Conservation (phyloP, 2,329 filamentous ascomycete species). For the Septoria linicola region DNA sequence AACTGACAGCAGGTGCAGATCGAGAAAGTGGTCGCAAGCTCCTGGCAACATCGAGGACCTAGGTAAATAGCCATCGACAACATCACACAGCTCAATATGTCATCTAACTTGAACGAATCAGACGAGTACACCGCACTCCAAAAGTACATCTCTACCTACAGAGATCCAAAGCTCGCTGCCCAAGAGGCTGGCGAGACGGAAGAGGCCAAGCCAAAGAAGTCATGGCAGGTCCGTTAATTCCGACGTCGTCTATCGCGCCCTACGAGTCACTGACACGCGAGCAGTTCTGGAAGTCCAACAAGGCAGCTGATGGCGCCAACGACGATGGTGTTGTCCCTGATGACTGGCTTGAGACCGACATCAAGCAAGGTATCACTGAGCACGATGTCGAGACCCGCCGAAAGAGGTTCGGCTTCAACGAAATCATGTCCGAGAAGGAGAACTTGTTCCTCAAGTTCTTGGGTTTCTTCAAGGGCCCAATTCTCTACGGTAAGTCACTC, state of each 20-base stretch:
- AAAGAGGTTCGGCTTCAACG: slow-evolving; percentile 68
- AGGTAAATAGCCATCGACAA: slow-evolving; percentile 25
- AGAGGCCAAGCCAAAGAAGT: slow-evolving; percentile 53
- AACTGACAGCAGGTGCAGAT: slow-evolving; percentile 30
- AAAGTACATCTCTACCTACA: slow-evolving; percentile 67
- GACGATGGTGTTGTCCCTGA: slow-evolving; percentile 53
- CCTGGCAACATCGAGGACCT: slow-evolving; percentile 46
- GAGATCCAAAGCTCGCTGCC: slow-evolving; percentile 55
- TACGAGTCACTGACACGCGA: slow-evolving; percentile 20
- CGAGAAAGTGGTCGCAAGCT: slow-evolving; percentile 42
- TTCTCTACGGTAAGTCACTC: slow-evolving; percentile 67
- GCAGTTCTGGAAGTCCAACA: slow-evolving; percentile 54
- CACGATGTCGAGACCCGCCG: slow-evolving; percentile 63
- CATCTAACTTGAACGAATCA: slow-evolving; percentile 30
- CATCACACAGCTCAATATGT: neutral
- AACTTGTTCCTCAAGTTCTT: slow-evolving; percentile 74
- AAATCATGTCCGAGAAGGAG: slow-evolving; percentile 71
- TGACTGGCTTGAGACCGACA: slow-evolving; percentile 69
- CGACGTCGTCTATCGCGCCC: neutral
- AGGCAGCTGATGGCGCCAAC: slow-evolving; percentile 35
- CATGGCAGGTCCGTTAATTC: slow-evolving; percentile 48
- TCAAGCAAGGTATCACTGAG: slow-evolving; percentile 61
- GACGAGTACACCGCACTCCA: slow-evolving; percentile 67
- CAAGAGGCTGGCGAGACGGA: slow-evolving; percentile 45
- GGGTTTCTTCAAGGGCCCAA: slow-evolving; percentile 71